Percentiles rank a stretch among this genome's conserved stretches.
phyloP scores from a whole-genome alignment of 1,284 basidiomycete species.

The Rhodotorula mucilaginosa region DNA sequence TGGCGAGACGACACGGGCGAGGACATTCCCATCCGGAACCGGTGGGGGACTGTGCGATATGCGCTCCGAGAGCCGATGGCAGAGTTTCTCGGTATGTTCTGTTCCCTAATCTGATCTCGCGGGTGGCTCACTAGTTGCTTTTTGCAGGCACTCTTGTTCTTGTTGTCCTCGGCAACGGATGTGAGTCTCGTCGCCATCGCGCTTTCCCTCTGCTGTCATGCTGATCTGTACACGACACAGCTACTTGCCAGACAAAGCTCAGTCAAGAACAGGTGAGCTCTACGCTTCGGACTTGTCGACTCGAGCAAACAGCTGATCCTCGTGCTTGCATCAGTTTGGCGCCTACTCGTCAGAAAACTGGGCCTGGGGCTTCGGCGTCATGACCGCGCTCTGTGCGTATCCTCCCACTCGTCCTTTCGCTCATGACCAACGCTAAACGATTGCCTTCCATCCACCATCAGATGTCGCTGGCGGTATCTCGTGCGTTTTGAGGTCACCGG shows the following conservation, averaged over 20 bases:
- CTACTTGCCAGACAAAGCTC: constrained; percentile 35
- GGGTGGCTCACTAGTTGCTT: not conserved
- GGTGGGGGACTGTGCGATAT: constrained; percentile 33
- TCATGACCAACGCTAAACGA: too few species aligned
- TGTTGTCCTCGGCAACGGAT: constrained; percentile 34
- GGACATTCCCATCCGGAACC: constrained; percentile 23
- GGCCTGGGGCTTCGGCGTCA: constrained; percentile 33
- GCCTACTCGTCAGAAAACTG: constrained; percentile 19
- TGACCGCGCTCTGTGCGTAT: constrained; percentile 24
- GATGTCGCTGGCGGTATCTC: constrained; percentile 32
- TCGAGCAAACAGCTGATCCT: not conserved
- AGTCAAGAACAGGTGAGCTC: constrained; percentile 7
- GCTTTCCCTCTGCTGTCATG: not conserved
- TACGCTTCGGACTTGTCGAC: too few species aligned
- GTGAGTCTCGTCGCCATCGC: not conserved
- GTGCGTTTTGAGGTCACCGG: not conserved
- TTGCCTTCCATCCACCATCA: not conserved
- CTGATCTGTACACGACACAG: not conserved
- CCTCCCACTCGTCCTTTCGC: fast-evolving
- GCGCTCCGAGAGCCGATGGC: constrained; percentile 41
- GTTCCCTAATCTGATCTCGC: too few species aligned
- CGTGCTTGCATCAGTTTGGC: constrained; percentile 6
- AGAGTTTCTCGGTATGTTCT: constrained; percentile 37
- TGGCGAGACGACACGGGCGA: constrained; percentile 19
- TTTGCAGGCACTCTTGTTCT: constrained; percentile 29